These are phyloP conservation scores for Cystofilobasidium macerans DNA, from an alignment of 768 basidiomycete species.

Conservation along the genomic window DNA sequence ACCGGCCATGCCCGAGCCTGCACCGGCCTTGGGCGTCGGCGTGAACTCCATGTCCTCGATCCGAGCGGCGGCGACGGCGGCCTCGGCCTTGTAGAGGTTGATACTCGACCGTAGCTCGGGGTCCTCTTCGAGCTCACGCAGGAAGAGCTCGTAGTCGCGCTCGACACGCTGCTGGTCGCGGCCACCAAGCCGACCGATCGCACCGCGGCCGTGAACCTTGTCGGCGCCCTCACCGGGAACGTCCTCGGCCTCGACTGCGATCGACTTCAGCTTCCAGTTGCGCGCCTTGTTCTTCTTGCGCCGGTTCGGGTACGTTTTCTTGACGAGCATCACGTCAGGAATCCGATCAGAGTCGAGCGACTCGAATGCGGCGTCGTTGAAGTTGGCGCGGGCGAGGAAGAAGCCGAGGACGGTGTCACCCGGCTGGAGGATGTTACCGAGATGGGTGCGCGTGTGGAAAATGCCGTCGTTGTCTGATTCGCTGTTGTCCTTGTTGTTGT, in stretches of 20 bases:
- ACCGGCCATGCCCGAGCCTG: constrained; percentile 15
- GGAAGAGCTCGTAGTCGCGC: constrained; percentile 90
- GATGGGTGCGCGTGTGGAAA: constrained; percentile 90
- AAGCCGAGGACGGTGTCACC: constrained; percentile 90
- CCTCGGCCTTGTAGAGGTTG: constrained; percentile 66
- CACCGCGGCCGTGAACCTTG: constrained; percentile 49
- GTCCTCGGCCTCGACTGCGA: constrained; percentile 82
- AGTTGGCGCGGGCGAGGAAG: constrained; percentile 77
- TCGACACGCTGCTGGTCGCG: constrained; percentile 86
- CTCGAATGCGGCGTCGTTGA: constrained; percentile 80
- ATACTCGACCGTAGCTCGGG: constrained; percentile 75
- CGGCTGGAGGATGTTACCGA: constrained; percentile 84
- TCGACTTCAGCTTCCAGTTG: constrained; percentile 78
- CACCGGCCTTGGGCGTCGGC: constrained; percentile 34
- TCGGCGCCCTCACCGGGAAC: constrained; percentile 55
- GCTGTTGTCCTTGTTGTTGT: constrained; percentile 43
- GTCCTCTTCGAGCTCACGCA: constrained; percentile 89
- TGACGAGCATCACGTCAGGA: constrained; percentile 85
- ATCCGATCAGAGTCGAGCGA: constrained; percentile 51
- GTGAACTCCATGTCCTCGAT: constrained; percentile 44
- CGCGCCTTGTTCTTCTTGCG: constrained; percentile 79
- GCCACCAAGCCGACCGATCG: constrained; percentile 82
- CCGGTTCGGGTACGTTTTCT: constrained; percentile 88
- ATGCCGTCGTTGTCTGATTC: constrained; percentile 52
- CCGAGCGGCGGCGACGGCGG: constrained; percentile 31